Base-by-base conservation (phyloP, 352 stramenopile genomes). In the Pythium scleroteichum region DNA sequence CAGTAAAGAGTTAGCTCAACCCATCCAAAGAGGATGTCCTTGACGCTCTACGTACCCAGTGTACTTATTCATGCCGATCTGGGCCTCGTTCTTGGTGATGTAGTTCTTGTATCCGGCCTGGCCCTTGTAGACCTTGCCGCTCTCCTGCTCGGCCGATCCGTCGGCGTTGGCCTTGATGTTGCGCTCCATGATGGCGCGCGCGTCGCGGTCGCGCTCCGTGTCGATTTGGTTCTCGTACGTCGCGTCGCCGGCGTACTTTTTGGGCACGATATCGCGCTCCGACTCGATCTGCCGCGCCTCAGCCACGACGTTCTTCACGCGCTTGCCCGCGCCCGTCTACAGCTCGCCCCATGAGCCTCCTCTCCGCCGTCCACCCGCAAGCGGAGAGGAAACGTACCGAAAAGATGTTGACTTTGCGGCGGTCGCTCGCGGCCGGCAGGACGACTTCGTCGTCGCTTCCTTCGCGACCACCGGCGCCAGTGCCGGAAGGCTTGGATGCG, bases 1-100 rank as follows among this genome's bases (percentile, higher is more conserved):
- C 26, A 33, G 19, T 22, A 51, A 51, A 33, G 4, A 12, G 3
- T 23, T 23, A 20, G 19, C 26, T 53, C 24, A 1, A 29, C 9
- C 12, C 17, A 46, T 39, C 20, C 20, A 59, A 22, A 46, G 5
- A 38, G 50, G 23, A 8, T 12, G 50, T 23, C 13, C 8, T 48
- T 23, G 13, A 4, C 24, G 8, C 39, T 6, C 13, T 22, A 71
- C 79, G 47, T 48, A 92, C 82, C 84, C 86, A 1, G 88, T 93
- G 65, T 94, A 94, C 70, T 95, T 96, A 71, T 95, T 95, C 75
- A 90, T 92, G 59, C 84, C 84, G 55, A 94, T 78, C 66, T 94
- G 80, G 12, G 82, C 85, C 45, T 94, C 87, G 41, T 93, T 93
- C 69, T 96, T 96, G 19, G 78, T 74, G 14, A 93, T 81, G 63